A percentile compares a stretch with the other conserved stretches of the same genome.
phyloP scores from a whole-genome alignment of 495 filamentous ascomycete genomes.

The Tuber microsphaerosporum region DNA sequence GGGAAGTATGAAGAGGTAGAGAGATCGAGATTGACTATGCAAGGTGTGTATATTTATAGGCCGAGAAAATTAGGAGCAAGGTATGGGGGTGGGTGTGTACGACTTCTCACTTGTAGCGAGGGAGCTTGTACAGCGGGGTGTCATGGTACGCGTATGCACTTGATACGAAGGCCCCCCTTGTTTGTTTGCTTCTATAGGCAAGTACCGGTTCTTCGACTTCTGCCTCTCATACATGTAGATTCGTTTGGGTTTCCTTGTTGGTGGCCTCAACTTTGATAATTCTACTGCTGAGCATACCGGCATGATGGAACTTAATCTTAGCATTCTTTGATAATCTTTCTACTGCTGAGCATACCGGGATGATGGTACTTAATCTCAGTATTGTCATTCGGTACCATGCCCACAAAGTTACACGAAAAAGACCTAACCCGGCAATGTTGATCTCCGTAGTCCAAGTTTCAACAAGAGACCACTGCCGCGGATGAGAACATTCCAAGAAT shows the following conservation, averaged over 20 bases:
- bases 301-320: too few species aligned
- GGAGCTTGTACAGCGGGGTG: too few species aligned
- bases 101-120: too few species aligned
- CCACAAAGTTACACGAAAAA: conserved; percentile 87
- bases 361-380: conserved; percentile 90
- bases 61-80: conserved; percentile 68
- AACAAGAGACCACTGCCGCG: conserved; percentile 88
- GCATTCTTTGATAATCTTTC: too few species aligned
- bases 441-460: conserved; percentile 54
- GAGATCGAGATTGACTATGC: too few species aligned
- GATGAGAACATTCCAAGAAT: conserved; percentile 99
- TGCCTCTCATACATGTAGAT: conserved; percentile 89
- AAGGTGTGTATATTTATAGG: conserved; percentile 99
- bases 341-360: conserved; percentile 92
- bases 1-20: too few species aligned
- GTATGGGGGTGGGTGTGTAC: too few species aligned
- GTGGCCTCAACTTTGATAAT: conserved; percentile 93
- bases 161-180: too few species aligned
- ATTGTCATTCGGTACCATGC: conserved; percentile 94
- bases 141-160: too few species aligned
- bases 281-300: too few species aligned
- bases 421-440: conserved; percentile 91
- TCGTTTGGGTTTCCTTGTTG: conserved; percentile 90
- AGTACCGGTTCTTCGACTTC: conserved; percentile 96
- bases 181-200: too few species aligned